These are phyloP conservation scores for Flaveria linearis DNA, from an alignment of 129 eudicot genomes.

Conservation along the genomic window DNA sequence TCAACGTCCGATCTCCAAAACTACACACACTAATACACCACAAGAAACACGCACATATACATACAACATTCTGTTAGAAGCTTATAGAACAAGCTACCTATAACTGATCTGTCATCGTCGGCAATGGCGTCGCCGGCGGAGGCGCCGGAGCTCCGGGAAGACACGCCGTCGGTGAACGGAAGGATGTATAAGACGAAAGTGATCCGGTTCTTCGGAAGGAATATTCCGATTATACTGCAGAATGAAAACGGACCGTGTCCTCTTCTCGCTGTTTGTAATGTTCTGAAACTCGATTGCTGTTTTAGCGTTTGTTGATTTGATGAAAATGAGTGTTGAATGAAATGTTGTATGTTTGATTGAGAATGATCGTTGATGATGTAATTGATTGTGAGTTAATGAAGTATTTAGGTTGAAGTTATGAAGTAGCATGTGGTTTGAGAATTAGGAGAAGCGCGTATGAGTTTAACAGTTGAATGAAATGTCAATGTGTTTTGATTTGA, in stretches of 20 bases:
- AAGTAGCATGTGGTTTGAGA: constrained; percentile 3
- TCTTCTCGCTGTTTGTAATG: constrained; percentile 83
- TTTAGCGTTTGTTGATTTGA: neutral
- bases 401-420: neutral
- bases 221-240: constrained; percentile 74
- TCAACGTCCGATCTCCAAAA: constrained; percentile 32
- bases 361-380: neutral
- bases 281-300: neutral
- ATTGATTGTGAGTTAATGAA: no score
- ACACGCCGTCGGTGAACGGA: constrained; percentile 28
- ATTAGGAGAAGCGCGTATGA: constrained; percentile 1
- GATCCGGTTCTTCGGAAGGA: constrained; percentile 65
- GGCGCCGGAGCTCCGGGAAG: constrained; percentile 25
- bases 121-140: constrained; percentile 47
- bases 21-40: constrained; percentile 18
- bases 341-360: neutral
- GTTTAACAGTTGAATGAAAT: neutral
- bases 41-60: constrained; percentile 25
- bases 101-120: constrained; percentile 10
- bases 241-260: constrained; percentile 95
- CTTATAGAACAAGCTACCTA: neutral
- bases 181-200: constrained; percentile 65
- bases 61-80: constrained; percentile 14
- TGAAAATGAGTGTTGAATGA: constrained; percentile 9
- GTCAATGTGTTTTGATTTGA: constrained; percentile 12